Evolutionary conservation across 768 basidiomycete genomes (phyloP).

Genomic region (Leccinum aurantiacum): DNA sequence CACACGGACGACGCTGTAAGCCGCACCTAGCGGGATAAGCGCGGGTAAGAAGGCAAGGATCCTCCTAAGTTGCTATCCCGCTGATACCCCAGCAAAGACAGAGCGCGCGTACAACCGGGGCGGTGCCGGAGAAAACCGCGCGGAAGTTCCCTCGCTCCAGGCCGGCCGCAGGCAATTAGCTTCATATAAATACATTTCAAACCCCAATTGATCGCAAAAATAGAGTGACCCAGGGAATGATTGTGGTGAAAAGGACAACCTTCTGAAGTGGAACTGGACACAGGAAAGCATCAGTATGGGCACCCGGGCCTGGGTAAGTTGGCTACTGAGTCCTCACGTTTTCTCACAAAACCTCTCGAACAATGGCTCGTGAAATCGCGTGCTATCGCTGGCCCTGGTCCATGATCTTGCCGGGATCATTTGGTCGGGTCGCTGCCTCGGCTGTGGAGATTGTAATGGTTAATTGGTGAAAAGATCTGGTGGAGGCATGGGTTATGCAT

Average conservation of each 20-base stretch:
- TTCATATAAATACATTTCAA: too few relatives aligned
- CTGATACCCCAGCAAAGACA: too few relatives aligned
- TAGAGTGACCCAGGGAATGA: background rate
- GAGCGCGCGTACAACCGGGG: too few relatives aligned
- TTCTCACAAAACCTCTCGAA: background rate
- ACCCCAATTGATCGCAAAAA: too few relatives aligned
- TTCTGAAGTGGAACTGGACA: background rate
- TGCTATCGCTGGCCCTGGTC: background rate
- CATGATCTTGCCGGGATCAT: background rate
- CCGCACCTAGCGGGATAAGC: too few relatives aligned
- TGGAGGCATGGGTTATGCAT: background rate
- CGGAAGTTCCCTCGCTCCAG: too few relatives aligned
- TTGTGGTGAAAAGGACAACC: background rate
- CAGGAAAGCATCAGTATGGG: background rate
- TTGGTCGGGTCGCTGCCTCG: background rate
- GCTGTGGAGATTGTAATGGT: background rate
- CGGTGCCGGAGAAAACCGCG: too few relatives aligned
- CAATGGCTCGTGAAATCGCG: background rate
- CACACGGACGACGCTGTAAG: too few relatives aligned
- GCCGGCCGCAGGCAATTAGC: too few relatives aligned
- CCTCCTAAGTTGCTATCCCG: too few relatives aligned
- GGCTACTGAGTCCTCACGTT: background rate
- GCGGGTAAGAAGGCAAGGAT: too few relatives aligned
- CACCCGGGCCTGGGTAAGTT: background rate
- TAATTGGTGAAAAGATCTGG: background rate